Percentiles rank a stretch among this genome's conserved stretches.
phyloP scores from a whole-genome alignment of 108 stramenopile species.

The Discostella pseudostelligera region DNA sequence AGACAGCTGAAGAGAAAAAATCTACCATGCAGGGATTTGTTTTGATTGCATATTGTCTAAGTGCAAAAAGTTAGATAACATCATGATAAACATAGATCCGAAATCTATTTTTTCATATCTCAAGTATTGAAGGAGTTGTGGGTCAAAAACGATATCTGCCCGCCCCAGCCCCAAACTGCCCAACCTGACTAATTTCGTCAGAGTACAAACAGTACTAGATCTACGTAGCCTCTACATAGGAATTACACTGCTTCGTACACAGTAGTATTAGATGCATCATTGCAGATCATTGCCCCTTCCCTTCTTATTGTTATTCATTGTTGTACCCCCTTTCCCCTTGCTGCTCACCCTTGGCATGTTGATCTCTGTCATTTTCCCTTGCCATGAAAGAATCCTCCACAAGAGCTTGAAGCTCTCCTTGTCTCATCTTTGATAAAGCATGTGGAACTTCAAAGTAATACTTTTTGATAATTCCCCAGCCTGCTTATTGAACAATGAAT shows the following conservation, averaged over 20 bases:
- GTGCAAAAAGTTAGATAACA: too few relatives aligned
- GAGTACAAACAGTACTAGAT: background rate
- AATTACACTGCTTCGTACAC: background rate
- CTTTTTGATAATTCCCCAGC: too few relatives aligned
- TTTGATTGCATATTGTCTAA: too few relatives aligned
- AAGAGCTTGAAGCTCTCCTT: background rate
- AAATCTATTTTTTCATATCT: background rate
- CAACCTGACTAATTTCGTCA: background rate
- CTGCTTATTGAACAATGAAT: too few relatives aligned
- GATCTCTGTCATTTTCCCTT: background rate
- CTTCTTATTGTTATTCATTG: background rate
- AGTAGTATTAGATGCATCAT: background rate
- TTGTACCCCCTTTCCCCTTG: too few relatives aligned
- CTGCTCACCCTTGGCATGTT: too few relatives aligned
- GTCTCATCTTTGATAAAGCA: background rate
- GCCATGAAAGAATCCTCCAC: background rate
- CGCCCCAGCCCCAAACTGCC: background rate
- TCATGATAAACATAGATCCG: background rate
- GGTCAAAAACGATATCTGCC: background rate
- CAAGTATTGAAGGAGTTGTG: background rate
- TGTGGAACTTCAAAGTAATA: slow-evolving; percentile 3
- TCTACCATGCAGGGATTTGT: too few relatives aligned
- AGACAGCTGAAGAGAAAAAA: too few relatives aligned
- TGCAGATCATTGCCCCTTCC: background rate
- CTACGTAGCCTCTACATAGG: background rate